Evolutionary conservation across 2,329 filamentous ascomycete genomes (phyloP).

Genomic region (Aspergillus melleus): DNA sequence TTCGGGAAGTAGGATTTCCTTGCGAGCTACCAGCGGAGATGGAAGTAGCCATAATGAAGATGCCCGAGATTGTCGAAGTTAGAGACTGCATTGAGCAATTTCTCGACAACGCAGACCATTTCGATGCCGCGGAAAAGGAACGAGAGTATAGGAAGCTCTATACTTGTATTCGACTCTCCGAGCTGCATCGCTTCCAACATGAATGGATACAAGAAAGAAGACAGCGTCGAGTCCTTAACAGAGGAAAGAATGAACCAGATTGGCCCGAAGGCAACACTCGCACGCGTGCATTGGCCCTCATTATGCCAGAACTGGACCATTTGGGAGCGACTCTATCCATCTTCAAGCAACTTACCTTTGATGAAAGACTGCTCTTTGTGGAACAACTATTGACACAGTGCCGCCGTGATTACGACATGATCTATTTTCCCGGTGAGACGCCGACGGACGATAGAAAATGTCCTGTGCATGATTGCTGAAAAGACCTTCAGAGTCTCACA

Average conservation of each 20-base stretch:
- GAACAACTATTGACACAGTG: constrained; percentile 14
- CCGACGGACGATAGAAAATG: constrained; percentile 11
- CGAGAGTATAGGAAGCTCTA: constrained; percentile 17
- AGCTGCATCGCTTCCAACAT: constrained; percentile 16
- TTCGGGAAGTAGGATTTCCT: constrained; percentile 14
- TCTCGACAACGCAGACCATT: constrained; percentile 4
- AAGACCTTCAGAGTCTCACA: constrained; percentile 7
- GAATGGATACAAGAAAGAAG: constrained; percentile 16
- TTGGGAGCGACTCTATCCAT: constrained; percentile 16
- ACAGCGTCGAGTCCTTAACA: constrained; percentile 17
- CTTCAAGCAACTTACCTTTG: constrained; percentile 11
- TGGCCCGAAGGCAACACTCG: constrained; percentile 8
- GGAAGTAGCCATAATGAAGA: constrained; percentile 15
- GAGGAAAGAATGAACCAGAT: constrained; percentile 11
- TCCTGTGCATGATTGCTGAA: constrained; percentile 9
- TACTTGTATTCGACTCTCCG: constrained; percentile 8
- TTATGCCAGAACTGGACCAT: constrained; percentile 19
- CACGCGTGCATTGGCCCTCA: constrained; percentile 15
- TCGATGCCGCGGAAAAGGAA: constrained; percentile 5
- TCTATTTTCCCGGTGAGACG: constrained; percentile 18
- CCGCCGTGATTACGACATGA: constrained; percentile 14
- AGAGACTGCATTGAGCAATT: constrained; percentile 13
- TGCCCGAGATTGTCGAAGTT: constrained; percentile 11
- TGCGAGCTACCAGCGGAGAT: constrained; percentile 13
- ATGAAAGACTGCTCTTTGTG: constrained; percentile 19